phyloP scores from a whole-genome alignment of 306 rosid species.

The Pterocarpus macrocarpus region DNA sequence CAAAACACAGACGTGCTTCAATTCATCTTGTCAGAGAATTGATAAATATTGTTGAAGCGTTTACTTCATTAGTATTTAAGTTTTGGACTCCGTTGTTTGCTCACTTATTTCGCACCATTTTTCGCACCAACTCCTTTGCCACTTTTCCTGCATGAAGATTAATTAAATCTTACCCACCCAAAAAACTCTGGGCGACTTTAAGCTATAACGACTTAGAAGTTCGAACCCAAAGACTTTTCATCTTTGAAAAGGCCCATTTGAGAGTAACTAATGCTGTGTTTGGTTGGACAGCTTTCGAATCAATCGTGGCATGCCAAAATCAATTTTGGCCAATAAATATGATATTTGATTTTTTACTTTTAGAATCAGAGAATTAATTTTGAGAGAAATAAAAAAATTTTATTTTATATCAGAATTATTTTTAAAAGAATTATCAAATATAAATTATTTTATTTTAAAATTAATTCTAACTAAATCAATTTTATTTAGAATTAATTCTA shows the following conservation, averaged over 20 bases:
- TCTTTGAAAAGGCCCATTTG: not conserved
- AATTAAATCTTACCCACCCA: not conserved
- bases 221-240: not conserved
- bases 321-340: no score
- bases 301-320: no score
- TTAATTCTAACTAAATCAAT: no score
- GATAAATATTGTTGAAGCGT: not conserved
- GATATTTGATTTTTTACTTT: no score
- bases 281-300: no score
- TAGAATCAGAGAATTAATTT: no score
- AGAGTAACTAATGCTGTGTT: no score
- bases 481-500: no score
- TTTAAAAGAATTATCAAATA: no score
- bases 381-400: no score
- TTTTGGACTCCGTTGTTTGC: not conserved
- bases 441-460: no score
- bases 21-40: not conserved
- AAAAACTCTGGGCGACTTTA: conserved; percentile 29
- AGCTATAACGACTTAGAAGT: conserved; percentile 12
- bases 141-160: conserved; percentile 23
- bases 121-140: not conserved
- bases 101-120: not conserved
- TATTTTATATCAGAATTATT: no score
- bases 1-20: not conserved
- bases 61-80: conserved; percentile 3